phyloP scores from a whole-genome alignment of 2,329 filamentous ascomycete species.

The Scytalidium lignicola region DNA sequence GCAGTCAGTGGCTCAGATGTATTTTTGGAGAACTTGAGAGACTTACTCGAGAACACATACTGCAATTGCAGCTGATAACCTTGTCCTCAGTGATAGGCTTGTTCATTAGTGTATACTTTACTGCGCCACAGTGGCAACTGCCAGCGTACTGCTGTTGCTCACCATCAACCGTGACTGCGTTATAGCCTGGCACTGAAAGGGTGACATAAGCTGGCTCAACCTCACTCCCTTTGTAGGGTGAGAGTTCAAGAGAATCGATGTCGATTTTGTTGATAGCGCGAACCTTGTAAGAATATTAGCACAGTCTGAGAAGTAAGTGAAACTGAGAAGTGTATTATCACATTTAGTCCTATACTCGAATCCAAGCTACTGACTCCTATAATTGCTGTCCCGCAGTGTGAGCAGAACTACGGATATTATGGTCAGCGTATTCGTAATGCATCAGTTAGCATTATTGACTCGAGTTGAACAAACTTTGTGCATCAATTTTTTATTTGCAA shows the following conservation, averaged over 20 bases:
- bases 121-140: conserved; percentile 22
- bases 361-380: background rate
- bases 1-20: no score
- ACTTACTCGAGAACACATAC: conserved; percentile 18
- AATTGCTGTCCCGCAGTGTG: background rate
- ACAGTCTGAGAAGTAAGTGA: no score
- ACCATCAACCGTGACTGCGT: no score
- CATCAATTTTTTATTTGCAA: conserved; percentile 30
- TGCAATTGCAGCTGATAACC: conserved; percentile 21
- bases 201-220: background rate
- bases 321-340: no score
- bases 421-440: conserved; percentile 11
- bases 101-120: conserved; percentile 14
- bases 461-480: conserved; percentile 33
- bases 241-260: no score
- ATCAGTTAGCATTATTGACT: background rate
- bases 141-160: conserved; percentile 12
- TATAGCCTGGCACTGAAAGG: no score
- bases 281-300: no score
- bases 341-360: background rate
- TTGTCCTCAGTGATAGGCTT: conserved; percentile 11
- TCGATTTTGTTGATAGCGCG: no score
- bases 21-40: background rate
- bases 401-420: background rate
- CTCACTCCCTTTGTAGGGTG: no score